Evolutionary conservation across 129 eudicot species (phyloP), one percentile per base, ranked within the genome.

Genomic region (Pseudognaphalium luteoalbum): DNA sequence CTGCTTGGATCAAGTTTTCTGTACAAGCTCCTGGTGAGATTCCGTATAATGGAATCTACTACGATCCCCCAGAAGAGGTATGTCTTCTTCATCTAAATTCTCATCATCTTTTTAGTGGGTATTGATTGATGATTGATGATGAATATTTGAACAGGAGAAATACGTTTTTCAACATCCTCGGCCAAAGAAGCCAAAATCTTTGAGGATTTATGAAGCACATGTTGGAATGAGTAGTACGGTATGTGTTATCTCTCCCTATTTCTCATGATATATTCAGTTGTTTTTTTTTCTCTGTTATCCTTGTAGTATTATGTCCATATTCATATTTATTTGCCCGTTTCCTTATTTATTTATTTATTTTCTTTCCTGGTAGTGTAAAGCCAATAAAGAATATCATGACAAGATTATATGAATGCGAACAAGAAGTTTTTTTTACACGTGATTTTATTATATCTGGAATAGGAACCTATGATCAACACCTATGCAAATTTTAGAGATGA

Each of bases 161-260:
- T 82, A 91, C 65, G 86, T 89, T 33, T 95, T 95, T 73, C 78
- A 88, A 68, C 97, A 91, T 86, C 95, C 97, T 66, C 92, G 91
- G 73, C 99, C 99, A 52, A 78, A 83, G 82, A 87, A 80, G 82
- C 99, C 99, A 66, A 80, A 91, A 70, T 95, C 99, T 56, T 89
- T 95, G 30, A 81, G 99, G 81, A 89, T 95, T 65, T 95, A 95
- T 47, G 99, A 95, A 82, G 84, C 96, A 72, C 99, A 95, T 72
- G 94, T 95, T 59, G 99, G 99, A 84, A 95, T 95, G 99, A 95
- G 99, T 79, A 95, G 99, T 81, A 85, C 88, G 89, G 99, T 95
- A 76, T 54, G 92, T 66, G 77, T 77, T 76, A 71, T 76, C 76
- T 74, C 67, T 71, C 79, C 20, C 29, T 57, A 0, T 54, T n/a